Base-by-base conservation (phyloP, 208 protist genomes). In the Naegleria fowleri region DNA sequence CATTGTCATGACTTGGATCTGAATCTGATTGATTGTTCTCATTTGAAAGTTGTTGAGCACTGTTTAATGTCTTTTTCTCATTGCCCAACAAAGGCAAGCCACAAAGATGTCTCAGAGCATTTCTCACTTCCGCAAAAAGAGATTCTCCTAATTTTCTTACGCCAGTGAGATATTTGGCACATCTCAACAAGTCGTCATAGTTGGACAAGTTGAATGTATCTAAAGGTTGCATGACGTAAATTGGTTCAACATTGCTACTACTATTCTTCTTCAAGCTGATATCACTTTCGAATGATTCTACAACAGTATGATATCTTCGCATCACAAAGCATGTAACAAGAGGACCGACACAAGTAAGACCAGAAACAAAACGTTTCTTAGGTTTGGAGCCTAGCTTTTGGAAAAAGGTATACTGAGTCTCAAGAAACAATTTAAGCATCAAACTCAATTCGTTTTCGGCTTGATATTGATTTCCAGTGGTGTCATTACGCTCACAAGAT, bases 101-200 rank as follows among this genome's bases (percentile, higher is more conserved):
- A 79, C 67, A 79, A 0, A 79, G 9, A 29, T 29, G 16, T 79
- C 67, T 79, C 29, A 79, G n/a, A 15, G 6, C 7, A 79, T 79
- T 79, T 36, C 29, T 79, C 6, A 85, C 36, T 1, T 85, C n/a
- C n/a, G 22, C 19, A 19, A 43, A 29, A 25, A 85, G 41, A 9
- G 29, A 40, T 25, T 52, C 85, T 39, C 41, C 85, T 58, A 43
- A 58, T 9, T 39, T 58, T 38, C 43, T 55, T 38, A 58, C 43
- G 0, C 13, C 33, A n/a, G 85, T 39, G 1, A 88, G 15, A 36
- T 39, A 58, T 22, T 48, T 88, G 11, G 85, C 43, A 29, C 19
- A 88, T 88, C 85, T 88, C 5, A 88, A 38, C 5, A 88, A 33
- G 33, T 88, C 85, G 22, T 88, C 85, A 38, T 39, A 88, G 5